Base-by-base conservation (phyloP, 1,139 yeast genomes). In the Taphrina communis region DNA sequence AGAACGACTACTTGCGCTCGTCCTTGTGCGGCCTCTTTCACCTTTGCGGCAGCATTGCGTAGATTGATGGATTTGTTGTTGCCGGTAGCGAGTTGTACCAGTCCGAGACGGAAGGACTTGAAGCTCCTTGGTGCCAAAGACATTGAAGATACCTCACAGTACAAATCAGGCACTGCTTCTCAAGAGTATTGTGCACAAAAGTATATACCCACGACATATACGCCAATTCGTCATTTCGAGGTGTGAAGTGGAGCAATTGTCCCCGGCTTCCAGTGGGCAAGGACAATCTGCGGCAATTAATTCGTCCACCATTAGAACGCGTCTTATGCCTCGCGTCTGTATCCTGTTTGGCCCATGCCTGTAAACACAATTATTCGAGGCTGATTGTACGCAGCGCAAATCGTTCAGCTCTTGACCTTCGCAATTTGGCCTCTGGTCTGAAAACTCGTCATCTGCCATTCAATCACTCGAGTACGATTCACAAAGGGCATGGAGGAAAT, bases 41-140 rank as follows among this genome's bases (percentile, higher is more conserved):
- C 84, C 73, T 79, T 85, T 38, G 80, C 80, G 70, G 82, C 80
- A 7, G 86, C 91, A 72, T 84, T 84, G 69, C 81, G 75, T 69
- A 88, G 80, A 77, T 88, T 88, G 72, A 85, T 86, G 0, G 85
- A 80, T 76, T 88, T 88, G 75, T 88, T 89, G 1, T 88, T 82
- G 2, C 92, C 89, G 0, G 94, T 90, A 59, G 88, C 85, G 73
- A 90, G 82, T 78, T 91, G 97, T 68, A 91, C 80, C 69, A 91
- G 82, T 0, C 96, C 97, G 6, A 91, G 52, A 6, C 69, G 68
- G 38, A 68, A 68, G 12, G 68, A 55, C 46, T 58, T 56, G 60
- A 68, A 68, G 14, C 55, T 48, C 4, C n/a, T 25, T 14, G 70
- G 70, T 14, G 48, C 48, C n/a, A 44, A n/a, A 14, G 48, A 44